phyloP scores from a whole-genome alignment of 805 yeast genomes.

The Saturnispora ahearnii region DNA sequence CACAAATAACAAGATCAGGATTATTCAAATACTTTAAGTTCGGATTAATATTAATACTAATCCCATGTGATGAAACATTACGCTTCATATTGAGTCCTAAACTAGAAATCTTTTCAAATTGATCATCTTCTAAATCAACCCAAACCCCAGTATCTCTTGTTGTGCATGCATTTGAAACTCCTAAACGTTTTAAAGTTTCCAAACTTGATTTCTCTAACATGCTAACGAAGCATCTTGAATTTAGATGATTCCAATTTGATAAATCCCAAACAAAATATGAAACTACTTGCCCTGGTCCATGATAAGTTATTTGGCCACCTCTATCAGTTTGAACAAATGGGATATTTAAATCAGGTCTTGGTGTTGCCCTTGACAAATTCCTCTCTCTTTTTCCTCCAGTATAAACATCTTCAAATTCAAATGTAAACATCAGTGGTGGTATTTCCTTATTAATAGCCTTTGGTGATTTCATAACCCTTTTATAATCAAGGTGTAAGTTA shows the following conservation, averaged over 20 bases:
- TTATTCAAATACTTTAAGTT: slow-evolving; percentile 63
- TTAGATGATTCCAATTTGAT: slow-evolving; percentile 42
- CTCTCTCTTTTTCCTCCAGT: slow-evolving; percentile 87
- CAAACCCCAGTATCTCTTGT: slow-evolving; percentile 86
- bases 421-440: slow-evolving; percentile 64
- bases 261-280: slow-evolving; percentile 74
- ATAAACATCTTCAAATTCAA: slow-evolving; percentile 78
- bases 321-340: slow-evolving; percentile 69
- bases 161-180: slow-evolving; percentile 34
- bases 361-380: slow-evolving; percentile 7
- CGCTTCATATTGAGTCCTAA: slow-evolving; percentile 83
- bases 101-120: slow-evolving; percentile 64
- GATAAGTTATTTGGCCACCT: slow-evolving; percentile 96
- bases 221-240: slow-evolving; percentile 44
- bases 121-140: slow-evolving; percentile 30
- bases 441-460: slow-evolving; percentile 30
- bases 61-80: slow-evolving; percentile 81
- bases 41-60: slow-evolving; percentile 70
- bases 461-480: slow-evolving; percentile 19
- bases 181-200: slow-evolving; percentile 26
- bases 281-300: slow-evolving; percentile 92
- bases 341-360: slow-evolving; percentile 27
- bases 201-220: slow-evolving; percentile 30
- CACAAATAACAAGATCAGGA: slow-evolving; percentile 69
- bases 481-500: slow-evolving; percentile 38